phyloP scores from a whole-genome alignment of 2,329 filamentous ascomycete species.

The Aspergillus caelatus region DNA sequence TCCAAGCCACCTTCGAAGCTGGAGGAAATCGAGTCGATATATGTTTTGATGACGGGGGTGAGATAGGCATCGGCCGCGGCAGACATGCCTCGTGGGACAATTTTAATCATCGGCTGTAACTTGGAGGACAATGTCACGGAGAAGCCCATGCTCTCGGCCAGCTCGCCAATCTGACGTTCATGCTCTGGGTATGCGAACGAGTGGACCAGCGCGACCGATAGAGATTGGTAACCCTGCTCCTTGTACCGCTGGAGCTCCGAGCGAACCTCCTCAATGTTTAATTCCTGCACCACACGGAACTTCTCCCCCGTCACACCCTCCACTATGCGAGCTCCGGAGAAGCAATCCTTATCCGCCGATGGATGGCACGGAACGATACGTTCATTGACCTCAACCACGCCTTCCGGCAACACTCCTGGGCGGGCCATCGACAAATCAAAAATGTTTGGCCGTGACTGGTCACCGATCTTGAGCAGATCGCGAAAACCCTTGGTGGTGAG shows the following conservation, averaged over 20 bases:
- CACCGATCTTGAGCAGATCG: conserved; percentile 85
- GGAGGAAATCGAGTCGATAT: conserved; percentile 58
- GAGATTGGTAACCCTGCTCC: conserved; percentile 71
- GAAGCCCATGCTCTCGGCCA: conserved; percentile 81
- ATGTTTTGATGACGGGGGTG: conserved; percentile 57
- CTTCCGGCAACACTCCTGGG: conserved; percentile 81
- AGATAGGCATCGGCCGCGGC: not conserved
- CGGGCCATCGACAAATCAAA: conserved; percentile 87
- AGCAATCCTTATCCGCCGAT: conserved; percentile 65
- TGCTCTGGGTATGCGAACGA: conserved; percentile 88
- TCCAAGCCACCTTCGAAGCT: conserved; percentile 80
- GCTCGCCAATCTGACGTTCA: conserved; percentile 74
- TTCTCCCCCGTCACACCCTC: conserved; percentile 65
- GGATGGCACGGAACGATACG: conserved; percentile 74
- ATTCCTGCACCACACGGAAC: conserved; percentile 68
- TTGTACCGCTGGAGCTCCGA: conserved; percentile 67
- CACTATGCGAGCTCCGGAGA: conserved; percentile 66
- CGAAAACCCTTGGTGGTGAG: conserved; percentile 86
- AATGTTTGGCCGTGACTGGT: conserved; percentile 85
- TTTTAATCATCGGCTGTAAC: conserved; percentile 84
- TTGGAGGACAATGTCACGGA: conserved; percentile 76
- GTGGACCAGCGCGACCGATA: conserved; percentile 87
- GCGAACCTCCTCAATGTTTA: conserved; percentile 57
- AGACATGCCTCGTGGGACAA: conserved; percentile 66
- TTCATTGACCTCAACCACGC: conserved; percentile 84